A percentile compares a stretch with the other conserved stretches of the same genome.
Conservation (phyloP, 768 basidiomycete species). For the Naganishia vaughanmartiniae region DNA sequence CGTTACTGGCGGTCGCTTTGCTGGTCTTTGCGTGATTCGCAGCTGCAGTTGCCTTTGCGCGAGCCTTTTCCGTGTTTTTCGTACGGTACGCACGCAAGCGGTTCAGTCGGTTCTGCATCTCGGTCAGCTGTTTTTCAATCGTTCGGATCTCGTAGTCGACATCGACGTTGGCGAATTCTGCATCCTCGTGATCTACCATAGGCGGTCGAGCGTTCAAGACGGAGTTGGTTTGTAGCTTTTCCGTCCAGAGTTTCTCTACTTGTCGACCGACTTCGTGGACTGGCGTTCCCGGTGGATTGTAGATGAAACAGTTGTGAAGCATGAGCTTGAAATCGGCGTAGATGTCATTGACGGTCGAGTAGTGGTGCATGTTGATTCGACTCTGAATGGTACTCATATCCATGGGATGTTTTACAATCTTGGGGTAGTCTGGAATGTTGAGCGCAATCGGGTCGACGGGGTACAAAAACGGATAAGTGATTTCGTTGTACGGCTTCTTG, state of each 20-base stretch:
- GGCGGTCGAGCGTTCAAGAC: constrained; percentile 5
- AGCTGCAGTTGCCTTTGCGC: constrained; percentile 17
- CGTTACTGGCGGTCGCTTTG: constrained; percentile 31
- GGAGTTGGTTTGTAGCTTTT: constrained; percentile 72
- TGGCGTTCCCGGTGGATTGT: constrained; percentile 82
- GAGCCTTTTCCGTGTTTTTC: constrained; percentile 22
- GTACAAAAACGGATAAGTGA: constrained; percentile 83
- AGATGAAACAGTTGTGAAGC: constrained; percentile 87
- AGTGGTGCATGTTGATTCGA: constrained; percentile 76
- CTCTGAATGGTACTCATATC: constrained; percentile 83
- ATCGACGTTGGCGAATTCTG: constrained; percentile 65
- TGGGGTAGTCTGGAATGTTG: constrained; percentile 78
- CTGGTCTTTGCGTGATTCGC: constrained; percentile 28
- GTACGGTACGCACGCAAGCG: constrained; percentile 22
- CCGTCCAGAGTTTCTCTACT: constrained; percentile 82
- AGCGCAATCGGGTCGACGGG: constrained; percentile 83
- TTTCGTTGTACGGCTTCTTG: constrained; percentile 65
- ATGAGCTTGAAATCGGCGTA: constrained; percentile 89
- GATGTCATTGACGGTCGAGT: constrained; percentile 74
- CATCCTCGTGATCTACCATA: constrained; percentile 63
- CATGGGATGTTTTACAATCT: constrained; percentile 91
- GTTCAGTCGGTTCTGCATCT: not conserved
- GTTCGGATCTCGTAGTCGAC: constrained; percentile 60
- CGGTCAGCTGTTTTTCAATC: constrained; percentile 4
- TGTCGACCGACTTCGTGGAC: constrained; percentile 83